Percentiles rank a stretch among this genome's conserved stretches.
These are phyloP conservation scores for Monilinia fructicola DNA, from an alignment of 2,329 filamentous ascomycete genomes.

Conservation along the genomic window DNA sequence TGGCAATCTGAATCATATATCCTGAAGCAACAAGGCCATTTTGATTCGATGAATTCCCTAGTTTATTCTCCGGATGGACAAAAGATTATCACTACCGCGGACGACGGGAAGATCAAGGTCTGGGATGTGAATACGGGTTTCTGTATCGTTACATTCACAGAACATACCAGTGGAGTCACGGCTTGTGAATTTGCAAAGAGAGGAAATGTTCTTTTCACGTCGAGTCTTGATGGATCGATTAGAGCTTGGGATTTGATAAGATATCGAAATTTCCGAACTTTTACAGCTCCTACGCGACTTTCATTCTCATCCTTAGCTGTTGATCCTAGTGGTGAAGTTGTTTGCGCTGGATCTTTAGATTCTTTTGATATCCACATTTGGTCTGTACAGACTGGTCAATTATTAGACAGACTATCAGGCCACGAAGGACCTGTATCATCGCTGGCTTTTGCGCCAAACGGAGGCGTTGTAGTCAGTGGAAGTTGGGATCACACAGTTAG, in stretches of 20 bases:
- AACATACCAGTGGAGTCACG: slow-evolving; percentile 92
- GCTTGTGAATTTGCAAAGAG: slow-evolving; percentile 93
- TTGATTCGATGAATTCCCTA: slow-evolving; percentile 91
- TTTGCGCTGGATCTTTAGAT: slow-evolving; percentile 91
- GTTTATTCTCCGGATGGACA: slow-evolving; percentile 93
- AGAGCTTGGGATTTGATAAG: slow-evolving; percentile 94
- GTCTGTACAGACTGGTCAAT: slow-evolving; percentile 96
- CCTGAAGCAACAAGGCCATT: slow-evolving; percentile 95
- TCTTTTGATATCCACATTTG: slow-evolving; percentile 98
- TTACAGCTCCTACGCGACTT: slow-evolving; percentile 86
- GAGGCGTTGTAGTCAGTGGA: slow-evolving; percentile 79
- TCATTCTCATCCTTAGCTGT: slow-evolving; percentile 94
- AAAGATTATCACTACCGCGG: slow-evolving; percentile 86
- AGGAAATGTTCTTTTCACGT: slow-evolving; percentile 93
- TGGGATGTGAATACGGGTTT: slow-evolving; percentile 98
- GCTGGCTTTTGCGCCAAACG: slow-evolving; percentile 84
- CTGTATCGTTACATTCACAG: slow-evolving; percentile 96
- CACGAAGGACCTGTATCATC: slow-evolving; percentile 93
- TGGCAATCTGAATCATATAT: slow-evolving; percentile 99
- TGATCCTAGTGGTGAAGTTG: slow-evolving; percentile 95
- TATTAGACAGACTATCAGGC: slow-evolving; percentile 85
- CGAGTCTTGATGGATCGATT: slow-evolving; percentile 90
- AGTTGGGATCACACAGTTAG: slow-evolving; percentile 96
- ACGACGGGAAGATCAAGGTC: slow-evolving; percentile 97
- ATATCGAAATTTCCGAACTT: slow-evolving; percentile 96